phyloP scores from a whole-genome alignment of 495 filamentous ascomycete genomes.

The Cercophora newfieldiana region DNA sequence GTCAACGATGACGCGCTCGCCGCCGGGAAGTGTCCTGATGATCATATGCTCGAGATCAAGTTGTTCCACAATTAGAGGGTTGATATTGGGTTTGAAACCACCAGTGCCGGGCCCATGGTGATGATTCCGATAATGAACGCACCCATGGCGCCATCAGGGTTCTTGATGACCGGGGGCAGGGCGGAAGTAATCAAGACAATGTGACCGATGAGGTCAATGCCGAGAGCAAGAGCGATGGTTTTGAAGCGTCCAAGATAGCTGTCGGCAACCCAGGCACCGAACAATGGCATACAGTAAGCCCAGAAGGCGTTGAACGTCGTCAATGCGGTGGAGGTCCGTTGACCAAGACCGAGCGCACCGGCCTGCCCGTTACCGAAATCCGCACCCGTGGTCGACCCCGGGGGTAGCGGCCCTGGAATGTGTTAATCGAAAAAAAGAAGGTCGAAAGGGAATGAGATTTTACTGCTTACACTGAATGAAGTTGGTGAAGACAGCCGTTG shows the following conservation, averaged over 20 bases:
- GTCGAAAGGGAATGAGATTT: background rate
- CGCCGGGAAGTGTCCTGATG: constrained; percentile 49
- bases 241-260: constrained; percentile 68
- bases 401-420: constrained; percentile 65
- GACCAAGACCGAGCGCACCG: constrained; percentile 68
- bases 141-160: constrained; percentile 54
- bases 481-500: constrained; percentile 57
- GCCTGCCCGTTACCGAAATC: constrained; percentile 47
- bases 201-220: constrained; percentile 63
- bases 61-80: constrained; percentile 61
- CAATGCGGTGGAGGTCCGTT: constrained; percentile 63
- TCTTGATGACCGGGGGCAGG: constrained; percentile 59
- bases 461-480: constrained; percentile 47
- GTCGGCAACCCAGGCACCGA: constrained; percentile 71
- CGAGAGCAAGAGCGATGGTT: constrained; percentile 62
- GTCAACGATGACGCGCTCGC: constrained; percentile 69
- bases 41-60: constrained; percentile 37
- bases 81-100: constrained; percentile 65
- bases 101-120: constrained; percentile 66
- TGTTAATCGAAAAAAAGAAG: constrained; percentile 37
- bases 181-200: constrained; percentile 64
- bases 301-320: constrained; percentile 74
- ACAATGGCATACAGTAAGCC: constrained; percentile 69
- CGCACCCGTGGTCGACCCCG: constrained; percentile 60
- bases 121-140: constrained; percentile 64